Base-by-base conservation (phyloP, 192 early-diverging fungal genomes). In the Entophlyctis luteolus region DNA sequence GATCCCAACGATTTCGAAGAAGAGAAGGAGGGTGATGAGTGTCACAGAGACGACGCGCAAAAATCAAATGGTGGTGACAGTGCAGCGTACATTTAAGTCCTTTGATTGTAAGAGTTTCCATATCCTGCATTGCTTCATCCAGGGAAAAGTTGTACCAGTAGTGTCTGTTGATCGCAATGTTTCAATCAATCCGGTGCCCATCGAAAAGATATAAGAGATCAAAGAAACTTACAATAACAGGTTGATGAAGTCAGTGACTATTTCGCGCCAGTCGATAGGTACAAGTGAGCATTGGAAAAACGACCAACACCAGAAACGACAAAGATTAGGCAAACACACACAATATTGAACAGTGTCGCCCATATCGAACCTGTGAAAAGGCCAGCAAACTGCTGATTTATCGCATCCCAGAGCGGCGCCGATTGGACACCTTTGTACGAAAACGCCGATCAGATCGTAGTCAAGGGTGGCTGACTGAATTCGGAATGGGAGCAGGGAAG, bases 241-340 rank as follows among this genome's bases (percentile, higher is more conserved):
- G 72, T 94, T 90, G 42, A 98, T 91, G 72, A 98, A 91, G 72
- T 98, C 96, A 0, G 93, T 91, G 6, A 95, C 94, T 77, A 63
- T n/a, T 8, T 12, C 48, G 25, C 39, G 12, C 8, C 32, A 18
- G 16, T 22, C 18, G 62, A 68, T 70, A 16, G 35, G 66, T 20
- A 71, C 55, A 18, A 28, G n/a, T 70, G n/a, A 18, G 8, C 29
- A n/a, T n/a, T 59, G 49, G 12, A 42, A 42, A 39, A 20, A 59
- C 37, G 5, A 42, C n/a, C 18, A 34, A 42, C 23, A 59, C 37
- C 45, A 0, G 31, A 56, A 31, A 23, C 33, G 6, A 42, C 10
- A 42, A 42, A 42, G n/a, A n/a, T n/a, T 8, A 42, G 39, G 39
- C 8, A n/a, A 42, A 42, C n/a, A 42, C n/a, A n/a, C 10, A 42